A percentile compares a stretch with the other conserved stretches of the same genome.
Evolutionary conservation across 371 early-diverging fungal species (phyloP).

Genomic region (Mortierella sp.): DNA sequence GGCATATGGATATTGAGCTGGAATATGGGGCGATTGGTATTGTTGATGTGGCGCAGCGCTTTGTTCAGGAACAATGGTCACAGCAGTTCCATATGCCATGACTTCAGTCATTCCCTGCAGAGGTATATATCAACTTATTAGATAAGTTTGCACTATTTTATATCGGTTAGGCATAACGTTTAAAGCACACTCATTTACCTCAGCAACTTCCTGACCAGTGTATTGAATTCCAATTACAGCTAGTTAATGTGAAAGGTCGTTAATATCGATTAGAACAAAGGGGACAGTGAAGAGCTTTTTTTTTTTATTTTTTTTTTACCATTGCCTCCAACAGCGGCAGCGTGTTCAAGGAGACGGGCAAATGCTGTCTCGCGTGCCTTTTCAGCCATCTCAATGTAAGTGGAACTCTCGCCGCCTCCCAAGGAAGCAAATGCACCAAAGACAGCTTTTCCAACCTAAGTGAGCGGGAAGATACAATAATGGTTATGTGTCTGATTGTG

Average conservation of each 20-base stretch:
- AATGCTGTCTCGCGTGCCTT: conserved; percentile 56
- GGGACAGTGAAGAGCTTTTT: not conserved
- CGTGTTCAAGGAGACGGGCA: conserved; percentile 51
- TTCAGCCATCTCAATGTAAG: conserved; percentile 55
- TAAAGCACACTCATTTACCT: conserved; percentile 14
- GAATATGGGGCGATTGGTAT: not conserved
- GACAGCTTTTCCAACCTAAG: conserved; percentile 46
- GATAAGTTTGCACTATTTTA: not conserved
- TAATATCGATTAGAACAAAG: not conserved
- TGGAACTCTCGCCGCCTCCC: conserved; percentile 50
- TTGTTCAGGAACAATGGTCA: conserved; percentile 36
- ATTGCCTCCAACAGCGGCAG: conserved; percentile 51
- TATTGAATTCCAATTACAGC: conserved; percentile 48
- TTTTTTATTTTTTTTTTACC: conserved; percentile 30
- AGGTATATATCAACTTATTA: not conserved
- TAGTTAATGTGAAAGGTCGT: not conserved
- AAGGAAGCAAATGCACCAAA: conserved; percentile 53
- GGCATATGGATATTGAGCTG: conserved; percentile 14
- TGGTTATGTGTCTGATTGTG: not conserved
- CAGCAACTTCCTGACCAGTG: conserved; percentile 49
- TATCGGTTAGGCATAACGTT: not conserved
- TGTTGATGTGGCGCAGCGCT: not conserved
- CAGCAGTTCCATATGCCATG: conserved; percentile 52
- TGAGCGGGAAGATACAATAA: not conserved
- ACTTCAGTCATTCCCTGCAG: conserved; percentile 51